These are phyloP conservation scores for Erucastrum elatum DNA, from an alignment of 345 rosid species.

Conservation along the genomic window DNA sequence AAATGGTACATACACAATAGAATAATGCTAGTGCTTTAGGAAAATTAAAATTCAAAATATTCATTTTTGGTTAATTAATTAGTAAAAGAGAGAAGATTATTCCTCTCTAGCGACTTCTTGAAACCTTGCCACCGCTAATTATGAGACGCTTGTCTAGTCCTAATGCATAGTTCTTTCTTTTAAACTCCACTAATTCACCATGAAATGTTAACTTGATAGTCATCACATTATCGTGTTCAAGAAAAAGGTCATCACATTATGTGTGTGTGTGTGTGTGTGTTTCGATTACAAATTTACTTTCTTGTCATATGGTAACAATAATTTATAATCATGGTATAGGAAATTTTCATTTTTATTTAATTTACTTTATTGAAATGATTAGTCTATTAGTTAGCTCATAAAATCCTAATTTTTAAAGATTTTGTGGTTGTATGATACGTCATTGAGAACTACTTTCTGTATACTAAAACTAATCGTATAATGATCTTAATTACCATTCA, in stretches of 20 bases:
- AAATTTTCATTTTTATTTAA: background rate
- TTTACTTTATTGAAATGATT: background rate
- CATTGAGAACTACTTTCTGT: background rate
- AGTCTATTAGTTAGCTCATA: background rate
- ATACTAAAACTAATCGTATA: background rate
- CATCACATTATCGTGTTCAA: background rate
- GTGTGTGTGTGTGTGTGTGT: background rate
- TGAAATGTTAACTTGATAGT: background rate
- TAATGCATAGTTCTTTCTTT: background rate
- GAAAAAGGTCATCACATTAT: too few species aligned
- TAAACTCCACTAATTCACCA: conserved; percentile 18
- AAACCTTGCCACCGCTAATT: conserved; percentile 24
- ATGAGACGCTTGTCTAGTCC: conserved; percentile 8
- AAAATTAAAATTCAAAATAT: conserved; percentile 8
- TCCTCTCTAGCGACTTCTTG: conserved; percentile 24
- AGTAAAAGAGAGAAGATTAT: conserved; percentile 37
- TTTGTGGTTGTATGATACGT: too few species aligned
- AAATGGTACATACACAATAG: conserved; percentile 3
- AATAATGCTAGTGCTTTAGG: conserved; percentile 7
- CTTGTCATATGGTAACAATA: background rate
- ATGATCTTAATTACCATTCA: background rate
- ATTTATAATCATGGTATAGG: background rate
- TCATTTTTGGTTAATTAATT: background rate
- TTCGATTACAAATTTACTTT: background rate
- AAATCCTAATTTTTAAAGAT: background rate